Evolutionary conservation across 2,329 filamentous ascomycete genomes (phyloP).

Genomic region (Exophiala phaeomuriformis): DNA sequence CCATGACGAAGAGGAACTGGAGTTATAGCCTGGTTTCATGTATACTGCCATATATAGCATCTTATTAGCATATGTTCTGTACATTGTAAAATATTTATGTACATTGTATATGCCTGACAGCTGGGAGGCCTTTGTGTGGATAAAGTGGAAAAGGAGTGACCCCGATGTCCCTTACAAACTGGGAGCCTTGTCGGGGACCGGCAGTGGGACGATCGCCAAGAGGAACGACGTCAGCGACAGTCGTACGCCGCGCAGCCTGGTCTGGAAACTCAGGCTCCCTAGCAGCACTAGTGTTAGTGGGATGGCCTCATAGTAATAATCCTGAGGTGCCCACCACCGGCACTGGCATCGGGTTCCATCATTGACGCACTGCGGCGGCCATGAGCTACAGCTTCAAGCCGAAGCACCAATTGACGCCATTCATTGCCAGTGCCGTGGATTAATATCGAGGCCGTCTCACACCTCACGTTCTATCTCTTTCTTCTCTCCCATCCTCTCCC

Average conservation of each 20-base stretch:
- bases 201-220: too few relatives aligned
- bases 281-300: too few relatives aligned
- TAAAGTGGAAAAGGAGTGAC: neutral
- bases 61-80: too few relatives aligned
- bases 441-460: neutral
- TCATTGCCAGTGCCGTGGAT: neutral
- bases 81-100: too few relatives aligned
- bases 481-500: conserved; percentile 1
- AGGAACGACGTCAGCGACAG: too few relatives aligned
- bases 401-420: neutral
- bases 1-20: conserved; percentile 18
- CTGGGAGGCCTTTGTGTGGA: neutral
- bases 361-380: neutral
- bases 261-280: too few relatives aligned
- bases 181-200: neutral
- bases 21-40: conserved; percentile 6
- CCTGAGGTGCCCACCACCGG: too few relatives aligned
- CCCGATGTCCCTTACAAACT: neutral
- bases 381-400: neutral
- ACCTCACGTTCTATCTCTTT: neutral
- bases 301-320: too few relatives aligned
- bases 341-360: neutral
- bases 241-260: too few relatives aligned
- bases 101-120: neutral
- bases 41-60: too few relatives aligned